Percentiles rank a stretch among this genome's conserved stretches.
Conservation (phyloP, 2,329 filamentous ascomycete species). For the Dactylonectria estremocensis region DNA sequence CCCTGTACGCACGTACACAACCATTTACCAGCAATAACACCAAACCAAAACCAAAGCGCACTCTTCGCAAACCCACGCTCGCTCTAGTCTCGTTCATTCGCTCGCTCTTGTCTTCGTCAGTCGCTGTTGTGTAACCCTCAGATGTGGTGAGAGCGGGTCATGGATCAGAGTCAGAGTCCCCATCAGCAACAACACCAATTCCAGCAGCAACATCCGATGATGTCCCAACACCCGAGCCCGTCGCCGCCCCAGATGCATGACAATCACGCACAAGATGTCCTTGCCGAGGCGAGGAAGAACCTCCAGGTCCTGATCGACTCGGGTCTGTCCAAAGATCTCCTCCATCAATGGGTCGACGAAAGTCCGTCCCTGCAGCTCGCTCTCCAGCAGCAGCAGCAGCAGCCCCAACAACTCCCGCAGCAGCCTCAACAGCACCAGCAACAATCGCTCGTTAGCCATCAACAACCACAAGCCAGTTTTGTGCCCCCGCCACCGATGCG, state of each 20-base stretch:
- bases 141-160: slow-evolving; percentile 49
- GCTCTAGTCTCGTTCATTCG: slow-evolving; percentile 33
- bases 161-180: slow-evolving; percentile 53
- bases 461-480: slow-evolving; percentile 40
- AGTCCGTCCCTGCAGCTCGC: slow-evolving; percentile 54
- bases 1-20: slow-evolving; percentile 23
- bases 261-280: slow-evolving; percentile 59
- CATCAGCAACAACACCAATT: slow-evolving; percentile 44
- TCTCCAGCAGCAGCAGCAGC: slow-evolving; percentile 34
- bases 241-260: slow-evolving; percentile 45
- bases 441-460: slow-evolving; percentile 38
- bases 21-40: background rate
- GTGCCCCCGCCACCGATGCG: slow-evolving; percentile 51
- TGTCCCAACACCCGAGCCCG: slow-evolving; percentile 46
- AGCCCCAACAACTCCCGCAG: slow-evolving; percentile 37
- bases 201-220: slow-evolving; percentile 37
- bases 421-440: slow-evolving; percentile 32
- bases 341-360: slow-evolving; percentile 59
- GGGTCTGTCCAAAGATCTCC: slow-evolving; percentile 60
- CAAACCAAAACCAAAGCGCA: slow-evolving; percentile 8
- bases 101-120: slow-evolving; percentile 36
- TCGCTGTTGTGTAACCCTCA: slow-evolving; percentile 34
- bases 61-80: slow-evolving; percentile 29
- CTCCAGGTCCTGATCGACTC: slow-evolving; percentile 63
- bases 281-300: slow-evolving; percentile 62